Evolutionary conservation across 2,329 filamentous ascomycete genomes (phyloP), one percentile per base, ranked within the genome.

Genomic region (Fusarium bulbicola): DNA sequence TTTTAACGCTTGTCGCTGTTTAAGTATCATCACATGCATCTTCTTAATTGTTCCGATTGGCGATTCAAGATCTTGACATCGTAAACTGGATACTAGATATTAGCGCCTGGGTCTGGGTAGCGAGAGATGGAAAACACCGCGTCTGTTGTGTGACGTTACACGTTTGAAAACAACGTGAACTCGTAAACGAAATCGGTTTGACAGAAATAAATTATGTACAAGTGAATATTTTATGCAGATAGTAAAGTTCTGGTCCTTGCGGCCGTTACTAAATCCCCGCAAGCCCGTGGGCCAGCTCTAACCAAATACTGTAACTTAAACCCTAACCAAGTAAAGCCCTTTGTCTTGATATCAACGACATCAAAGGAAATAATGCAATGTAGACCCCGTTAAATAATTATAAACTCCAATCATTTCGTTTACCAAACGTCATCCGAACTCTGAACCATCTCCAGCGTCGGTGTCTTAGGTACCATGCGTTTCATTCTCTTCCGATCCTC

Each of bases 401-500:
- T n/a, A 36, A 56, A 52, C 56, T 60, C 56, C 53, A 58, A 58
- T 39, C 61, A 43, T n/a, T n/a, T 54, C 57, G 10, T 74, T 82
- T 81, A 90, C 92, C 92, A 93, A 40, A 92, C 79, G 18, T 93
- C 92, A 4, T 91, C 89, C 21, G 85, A 84, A 74, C 85, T 88
- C 82, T 84, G 82, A 13, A 93, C 91, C 88, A 92, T 87, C 76
- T 89, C 85, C 78, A 88, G 74, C 0, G 89, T 89, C 8, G 90
- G 90, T 57, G 89, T 91, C 83, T 90, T 90, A 65, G 89, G 89
- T 74, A 90, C 86, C 79, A 90, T 81, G 79, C 87, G 90, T 85
- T 86, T 89, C 86, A 90, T 91, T 79, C 88, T 85, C 86, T 92
- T 94, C 34, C 92, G 84, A 78, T 95, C 92, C 70, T 89, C 88